These are phyloP conservation scores for Amanita jacksonii DNA, from an alignment of 768 basidiomycete species.

Conservation along the genomic window DNA sequence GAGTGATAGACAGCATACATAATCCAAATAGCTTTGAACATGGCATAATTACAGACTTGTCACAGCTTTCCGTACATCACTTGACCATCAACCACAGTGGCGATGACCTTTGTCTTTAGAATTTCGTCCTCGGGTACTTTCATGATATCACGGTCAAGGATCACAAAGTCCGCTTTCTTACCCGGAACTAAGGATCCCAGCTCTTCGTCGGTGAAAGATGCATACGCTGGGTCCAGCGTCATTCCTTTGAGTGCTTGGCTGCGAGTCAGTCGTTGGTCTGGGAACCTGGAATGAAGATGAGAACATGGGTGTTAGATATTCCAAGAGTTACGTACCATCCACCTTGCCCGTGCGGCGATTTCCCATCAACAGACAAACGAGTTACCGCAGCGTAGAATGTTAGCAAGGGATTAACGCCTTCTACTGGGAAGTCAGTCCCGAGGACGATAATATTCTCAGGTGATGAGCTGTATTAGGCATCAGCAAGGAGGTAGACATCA, in stretches of 20 bases:
- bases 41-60: no score
- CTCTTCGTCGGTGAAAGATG: slow-evolving; percentile 63
- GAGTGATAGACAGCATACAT: no score
- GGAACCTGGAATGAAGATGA: slow-evolving; percentile 42
- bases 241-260: slow-evolving; percentile 82
- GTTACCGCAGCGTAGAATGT: slow-evolving; percentile 89
- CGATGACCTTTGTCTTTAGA: slow-evolving; percentile 50
- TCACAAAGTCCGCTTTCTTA: slow-evolving; percentile 83
- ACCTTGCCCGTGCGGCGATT: slow-evolving; percentile 70
- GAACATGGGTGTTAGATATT: no score
- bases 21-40: no score
- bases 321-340: slow-evolving; percentile 57
- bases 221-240: slow-evolving; percentile 86
- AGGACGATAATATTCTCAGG: slow-evolving; percentile 54
- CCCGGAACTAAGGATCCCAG: slow-evolving; percentile 68
- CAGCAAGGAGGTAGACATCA: neutral
- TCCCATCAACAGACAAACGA: slow-evolving; percentile 55
- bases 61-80: slow-evolving; percentile 44
- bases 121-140: slow-evolving; percentile 50
- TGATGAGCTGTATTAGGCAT: slow-evolving; percentile 20
- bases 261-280: slow-evolving; percentile 63
- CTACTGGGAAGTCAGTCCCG: slow-evolving; percentile 93
- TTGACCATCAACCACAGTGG: slow-evolving; percentile 70
- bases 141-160: slow-evolving; percentile 79
- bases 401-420: slow-evolving; percentile 72